Evolutionary conservation across 768 basidiomycete genomes (phyloP), one percentile per base, ranked within the genome.

Genomic region (Brasilioporus rufonigricans): DNA sequence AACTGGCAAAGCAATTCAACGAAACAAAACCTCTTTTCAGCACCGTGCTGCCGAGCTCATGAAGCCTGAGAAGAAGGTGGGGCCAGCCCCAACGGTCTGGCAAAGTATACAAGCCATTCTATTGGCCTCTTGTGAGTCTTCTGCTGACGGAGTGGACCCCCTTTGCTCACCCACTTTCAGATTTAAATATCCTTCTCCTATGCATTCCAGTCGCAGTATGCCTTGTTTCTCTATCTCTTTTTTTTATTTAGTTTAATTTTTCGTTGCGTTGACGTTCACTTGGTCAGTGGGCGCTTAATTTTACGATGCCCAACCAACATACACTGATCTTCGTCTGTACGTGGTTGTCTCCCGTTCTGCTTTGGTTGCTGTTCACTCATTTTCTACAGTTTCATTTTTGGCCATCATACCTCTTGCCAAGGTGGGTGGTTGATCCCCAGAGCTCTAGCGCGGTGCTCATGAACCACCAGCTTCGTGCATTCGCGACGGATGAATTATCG

Each of bases 341-440:
- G 89, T 77, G 5, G 21, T 18, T 18, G 2, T 16, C 19, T 6
- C 23, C 31, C 5, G 10, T 40, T 21, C 14, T 23, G 18, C 18
- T 23, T 32, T 6, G n/a, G n/a, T n/a, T n/a, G n/a, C n/a, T 33
- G 32, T 53, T 6, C 26, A 33, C 44, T 59, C 12, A 52, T 23
- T 26, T n/a, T 24, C 12, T n/a, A 44, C 59, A 90, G 87, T 87
- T 64, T 83, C 85, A 1, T 91, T 93, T 66, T 71, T 91, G 40
- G 83, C 92, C 10, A 94, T 94, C 54, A 81, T 94, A 56, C 92
- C 92, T 7, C 76, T 93, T 7, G 91, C 91, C 38, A 90, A 91
- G 73, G 87, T 87, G 39, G 26, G 48, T 29, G 1, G 11, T 13
- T 26, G 13, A 32, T n/a, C 33, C 33, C 23, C 29, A 26, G 1